A percentile compares a stretch with the other conserved stretches of the same genome.
phyloP scores from a whole-genome alignment of 208 protist species.

The Leishmania aethiopica region DNA sequence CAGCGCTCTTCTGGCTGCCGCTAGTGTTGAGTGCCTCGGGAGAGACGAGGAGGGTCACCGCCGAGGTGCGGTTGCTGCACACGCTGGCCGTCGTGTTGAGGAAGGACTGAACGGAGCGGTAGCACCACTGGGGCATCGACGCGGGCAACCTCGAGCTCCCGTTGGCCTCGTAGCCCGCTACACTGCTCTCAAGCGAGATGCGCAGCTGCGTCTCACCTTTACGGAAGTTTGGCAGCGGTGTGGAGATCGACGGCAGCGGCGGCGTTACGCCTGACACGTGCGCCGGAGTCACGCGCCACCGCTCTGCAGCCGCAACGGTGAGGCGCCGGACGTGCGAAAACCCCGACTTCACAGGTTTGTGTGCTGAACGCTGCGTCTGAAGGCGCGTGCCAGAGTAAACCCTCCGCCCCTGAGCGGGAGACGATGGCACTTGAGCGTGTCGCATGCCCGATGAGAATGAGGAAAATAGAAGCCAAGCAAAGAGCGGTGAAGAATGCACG shows the following conservation, averaged over 20 bases:
- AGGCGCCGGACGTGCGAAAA: background rate
- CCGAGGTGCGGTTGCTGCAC: constrained; percentile 14
- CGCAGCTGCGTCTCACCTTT: background rate
- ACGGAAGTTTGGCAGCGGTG: background rate
- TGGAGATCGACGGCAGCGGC: background rate
- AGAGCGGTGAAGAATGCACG: background rate
- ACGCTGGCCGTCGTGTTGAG: constrained; percentile 1
- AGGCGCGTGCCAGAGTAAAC: background rate
- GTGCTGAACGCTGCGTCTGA: background rate
- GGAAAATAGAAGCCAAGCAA: background rate
- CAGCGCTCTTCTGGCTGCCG: background rate
- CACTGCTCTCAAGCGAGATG: background rate
- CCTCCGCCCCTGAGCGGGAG: background rate
- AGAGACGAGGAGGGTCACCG: constrained; percentile 1
- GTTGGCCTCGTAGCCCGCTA: background rate
- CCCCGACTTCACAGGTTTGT: background rate
- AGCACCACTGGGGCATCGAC: constrained; percentile 13
- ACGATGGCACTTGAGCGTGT: background rate
- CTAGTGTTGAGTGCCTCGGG: background rate
- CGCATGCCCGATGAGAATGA: background rate
- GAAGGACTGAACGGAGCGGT: constrained; percentile 5
- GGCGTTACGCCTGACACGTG: background rate
- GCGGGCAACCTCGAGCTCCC: constrained; percentile 11
- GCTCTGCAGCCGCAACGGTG: constrained; percentile 2
- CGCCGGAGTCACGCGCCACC: background rate